A percentile compares a stretch with the other conserved stretches of the same genome.
Conservation (phyloP, 169 alveolate species). For the Miamiensis avidus region DNA sequence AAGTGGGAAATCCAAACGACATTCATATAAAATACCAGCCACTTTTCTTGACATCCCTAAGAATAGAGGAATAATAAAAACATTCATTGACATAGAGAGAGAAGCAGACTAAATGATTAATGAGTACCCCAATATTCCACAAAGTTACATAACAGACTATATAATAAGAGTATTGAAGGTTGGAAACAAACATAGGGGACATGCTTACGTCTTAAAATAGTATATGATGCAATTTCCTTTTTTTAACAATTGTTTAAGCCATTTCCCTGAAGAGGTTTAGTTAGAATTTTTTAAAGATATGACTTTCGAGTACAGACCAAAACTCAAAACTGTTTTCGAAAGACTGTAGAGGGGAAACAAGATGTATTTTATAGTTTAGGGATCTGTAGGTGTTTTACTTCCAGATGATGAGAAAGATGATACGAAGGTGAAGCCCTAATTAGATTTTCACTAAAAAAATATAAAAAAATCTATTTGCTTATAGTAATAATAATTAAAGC, state of each 20-base stretch:
- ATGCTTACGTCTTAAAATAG: neutral
- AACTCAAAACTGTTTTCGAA: neutral
- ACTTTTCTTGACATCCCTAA: too few species aligned
- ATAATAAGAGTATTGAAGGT: too few species aligned
- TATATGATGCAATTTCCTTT: neutral
- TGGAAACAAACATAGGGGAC: neutral
- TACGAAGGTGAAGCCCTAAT: neutral
- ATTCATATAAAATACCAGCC: too few species aligned
- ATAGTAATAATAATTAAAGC: too few species aligned
- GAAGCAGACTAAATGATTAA: too few species aligned
- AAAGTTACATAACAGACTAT: too few species aligned
- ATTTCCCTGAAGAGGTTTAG: neutral
- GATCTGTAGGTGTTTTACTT: neutral
- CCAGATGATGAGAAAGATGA: neutral
- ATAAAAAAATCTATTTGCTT: too few species aligned
- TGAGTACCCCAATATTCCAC: too few species aligned
- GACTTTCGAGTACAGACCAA: neutral
- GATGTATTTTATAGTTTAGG: neutral
- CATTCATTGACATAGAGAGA: too few species aligned
- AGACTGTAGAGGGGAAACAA: neutral
- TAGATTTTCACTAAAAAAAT: too few species aligned
- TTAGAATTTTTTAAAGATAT: neutral
- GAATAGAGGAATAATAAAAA: too few species aligned
- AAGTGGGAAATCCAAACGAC: too few species aligned
- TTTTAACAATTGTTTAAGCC: neutral